Evolutionary conservation across 352 stramenopile genomes (phyloP).

Genomic region (Globisporangium heterothallicum): DNA sequence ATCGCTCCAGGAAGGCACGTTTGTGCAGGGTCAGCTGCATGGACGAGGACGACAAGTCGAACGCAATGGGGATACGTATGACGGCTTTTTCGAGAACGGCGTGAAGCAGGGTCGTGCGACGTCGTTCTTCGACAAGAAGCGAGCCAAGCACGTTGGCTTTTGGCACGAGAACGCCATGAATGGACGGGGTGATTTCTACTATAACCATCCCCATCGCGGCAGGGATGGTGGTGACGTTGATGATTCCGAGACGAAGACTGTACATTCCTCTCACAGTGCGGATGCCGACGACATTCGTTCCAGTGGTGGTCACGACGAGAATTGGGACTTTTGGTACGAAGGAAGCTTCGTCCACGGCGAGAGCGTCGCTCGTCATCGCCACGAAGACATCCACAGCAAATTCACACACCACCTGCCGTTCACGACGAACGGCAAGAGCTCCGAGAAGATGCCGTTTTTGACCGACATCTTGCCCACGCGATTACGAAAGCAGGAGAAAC

Average conservation of each 20-base stretch:
- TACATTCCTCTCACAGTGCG: not conserved
- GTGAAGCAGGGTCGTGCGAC: constrained; percentile 36
- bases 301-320: constrained; percentile 3
- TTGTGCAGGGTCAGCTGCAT: constrained; percentile 42
- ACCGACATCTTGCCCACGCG: constrained; percentile 27
- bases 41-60: constrained; percentile 30
- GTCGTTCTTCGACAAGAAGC: constrained; percentile 28
- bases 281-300: constrained; percentile 7
- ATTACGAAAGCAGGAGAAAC: constrained; percentile 31
- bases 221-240: not conserved
- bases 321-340: constrained; percentile 74
- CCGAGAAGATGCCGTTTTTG: constrained; percentile 53
- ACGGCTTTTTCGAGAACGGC: constrained; percentile 55
- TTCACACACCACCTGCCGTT: constrained; percentile 33
- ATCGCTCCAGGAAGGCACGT: constrained; percentile 35
- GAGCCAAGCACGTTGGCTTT: constrained; percentile 51
- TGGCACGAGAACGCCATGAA: constrained; percentile 63
- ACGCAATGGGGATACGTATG: constrained; percentile 48
- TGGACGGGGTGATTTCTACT: constrained; percentile 55
- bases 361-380: constrained; percentile 47
- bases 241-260: not conserved
- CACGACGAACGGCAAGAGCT: constrained; percentile 65
- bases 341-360: constrained; percentile 57
- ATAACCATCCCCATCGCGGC: constrained; percentile 5
- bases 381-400: constrained; percentile 38